These are phyloP conservation scores for Nemania serpens DNA, from an alignment of 2,329 filamentous ascomycete genomes.

Conservation along the genomic window DNA sequence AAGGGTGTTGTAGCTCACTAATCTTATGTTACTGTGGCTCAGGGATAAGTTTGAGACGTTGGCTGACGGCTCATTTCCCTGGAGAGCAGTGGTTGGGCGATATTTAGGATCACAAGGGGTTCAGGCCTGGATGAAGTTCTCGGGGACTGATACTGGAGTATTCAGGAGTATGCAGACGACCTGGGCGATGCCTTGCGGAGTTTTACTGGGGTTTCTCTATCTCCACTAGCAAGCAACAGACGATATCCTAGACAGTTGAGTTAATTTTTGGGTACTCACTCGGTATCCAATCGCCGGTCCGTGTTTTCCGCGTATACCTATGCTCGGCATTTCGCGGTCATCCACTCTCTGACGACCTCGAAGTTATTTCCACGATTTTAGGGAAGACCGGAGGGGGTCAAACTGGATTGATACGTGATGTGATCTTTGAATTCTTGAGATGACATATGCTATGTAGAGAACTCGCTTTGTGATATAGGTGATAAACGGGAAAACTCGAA, in stretches of 20 bases:
- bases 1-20: constrained; percentile 38
- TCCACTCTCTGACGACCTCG: background rate
- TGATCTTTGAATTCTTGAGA: too few species aligned
- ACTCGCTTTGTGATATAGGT: too few species aligned
- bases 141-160: constrained; percentile 10
- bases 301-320: background rate
- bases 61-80: background rate
- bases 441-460: too few species aligned
- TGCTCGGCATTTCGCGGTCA: background rate
- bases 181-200: constrained; percentile 20
- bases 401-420: background rate
- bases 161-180: constrained; percentile 7
- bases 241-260: constrained; percentile 21
- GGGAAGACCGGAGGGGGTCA: background rate
- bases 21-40: background rate
- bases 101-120: constrained; percentile 29
- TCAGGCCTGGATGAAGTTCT: constrained; percentile 20
- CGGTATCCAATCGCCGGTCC: background rate
- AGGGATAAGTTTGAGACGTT: background rate
- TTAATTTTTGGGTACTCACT: background rate
- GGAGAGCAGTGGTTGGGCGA: constrained; percentile 6
- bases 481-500: too few species aligned
- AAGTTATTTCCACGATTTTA: background rate
- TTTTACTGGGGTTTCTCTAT: constrained; percentile 19
- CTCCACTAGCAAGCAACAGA: constrained; percentile 19